A percentile compares a stretch with the other conserved stretches of the same genome.
These are phyloP conservation scores for Suhomyces panamericanus DNA, from an alignment of 1,139 yeast species.

Conservation along the genomic window DNA sequence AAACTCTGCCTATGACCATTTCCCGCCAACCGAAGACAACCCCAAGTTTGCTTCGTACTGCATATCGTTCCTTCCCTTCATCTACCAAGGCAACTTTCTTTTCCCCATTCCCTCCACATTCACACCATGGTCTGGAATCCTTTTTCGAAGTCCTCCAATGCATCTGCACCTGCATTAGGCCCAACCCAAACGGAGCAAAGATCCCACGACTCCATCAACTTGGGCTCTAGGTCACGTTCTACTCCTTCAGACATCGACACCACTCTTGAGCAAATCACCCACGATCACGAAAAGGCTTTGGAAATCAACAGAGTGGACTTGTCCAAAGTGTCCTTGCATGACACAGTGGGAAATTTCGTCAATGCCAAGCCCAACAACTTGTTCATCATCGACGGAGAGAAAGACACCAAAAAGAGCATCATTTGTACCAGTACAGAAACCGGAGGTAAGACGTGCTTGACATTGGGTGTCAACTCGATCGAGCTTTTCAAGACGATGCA, in stretches of 20 bases:
- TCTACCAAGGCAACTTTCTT: conserved; percentile 4
- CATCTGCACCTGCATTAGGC: conserved; percentile 3
- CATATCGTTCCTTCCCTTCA: background rate
- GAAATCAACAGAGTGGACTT: conserved; percentile 16
- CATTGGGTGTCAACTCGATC: conserved; percentile 38
- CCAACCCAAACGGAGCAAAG: conserved; percentile 35
- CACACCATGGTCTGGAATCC: conserved; percentile 31
- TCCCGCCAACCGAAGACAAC: background rate
- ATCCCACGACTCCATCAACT: conserved; percentile 33
- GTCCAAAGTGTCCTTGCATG: conserved; percentile 7
- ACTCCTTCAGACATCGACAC: conserved; percentile 32
- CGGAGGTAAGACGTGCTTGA: conserved; percentile 51
- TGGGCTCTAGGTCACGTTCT: conserved; percentile 14
- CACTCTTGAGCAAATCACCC: conserved; percentile 38
- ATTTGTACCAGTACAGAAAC: conserved; percentile 42
- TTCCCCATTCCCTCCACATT: background rate
- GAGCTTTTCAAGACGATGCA: conserved; percentile 51
- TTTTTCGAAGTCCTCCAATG: conserved; percentile 12
- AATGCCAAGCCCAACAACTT: conserved; percentile 31
- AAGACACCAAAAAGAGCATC: conserved; percentile 38
- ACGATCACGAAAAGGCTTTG: conserved; percentile 16
- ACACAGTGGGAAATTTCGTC: conserved; percentile 23
- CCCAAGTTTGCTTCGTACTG: background rate
- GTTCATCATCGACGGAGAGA: conserved; percentile 49
- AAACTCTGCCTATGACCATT: conserved; percentile 25